These are phyloP conservation scores for Sambucus nigra DNA, from an alignment of 129 eudicot species.

Conservation along the genomic window DNA sequence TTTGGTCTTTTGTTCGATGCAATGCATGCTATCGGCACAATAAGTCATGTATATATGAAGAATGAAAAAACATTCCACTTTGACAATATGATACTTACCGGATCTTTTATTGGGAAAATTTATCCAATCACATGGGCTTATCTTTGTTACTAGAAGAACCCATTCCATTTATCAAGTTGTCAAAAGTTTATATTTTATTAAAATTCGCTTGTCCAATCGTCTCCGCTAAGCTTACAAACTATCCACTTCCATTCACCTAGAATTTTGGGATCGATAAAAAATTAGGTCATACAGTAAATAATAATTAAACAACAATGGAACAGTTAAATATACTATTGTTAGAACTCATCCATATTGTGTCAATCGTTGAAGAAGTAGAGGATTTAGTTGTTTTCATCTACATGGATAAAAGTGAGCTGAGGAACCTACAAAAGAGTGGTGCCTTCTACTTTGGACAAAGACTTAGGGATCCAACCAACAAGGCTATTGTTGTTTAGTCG, in stretches of 20 bases:
- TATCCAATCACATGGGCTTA: no score
- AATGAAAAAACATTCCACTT: no score
- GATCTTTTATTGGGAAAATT: no score
- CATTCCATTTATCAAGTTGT: constrained; percentile 96
- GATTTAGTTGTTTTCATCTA: background rate
- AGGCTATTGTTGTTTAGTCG: constrained; percentile 97
- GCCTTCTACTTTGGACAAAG: constrained; percentile 57
- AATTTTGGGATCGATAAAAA: background rate
- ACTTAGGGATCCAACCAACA: constrained; percentile 62
- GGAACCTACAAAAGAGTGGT: constrained; percentile 81
- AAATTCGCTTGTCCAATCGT: constrained; percentile 79
- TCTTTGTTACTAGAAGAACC: no score
- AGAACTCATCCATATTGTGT: no score
- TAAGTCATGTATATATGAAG: no score
- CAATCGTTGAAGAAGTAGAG: no score
- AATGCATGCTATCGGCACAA: no score
- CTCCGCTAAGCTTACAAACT: constrained; percentile 89
- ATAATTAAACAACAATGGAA: background rate
- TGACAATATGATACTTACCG: no score
- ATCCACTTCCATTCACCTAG: constrained; percentile 91
- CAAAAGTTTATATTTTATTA: constrained; percentile 80
- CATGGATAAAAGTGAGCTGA: background rate
- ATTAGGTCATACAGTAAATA: background rate
- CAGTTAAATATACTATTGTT: no score
- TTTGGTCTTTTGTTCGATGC: no score